Evolutionary conservation across 108 stramenopile genomes (phyloP).

Genomic region (Skeletonema menzelii): DNA sequence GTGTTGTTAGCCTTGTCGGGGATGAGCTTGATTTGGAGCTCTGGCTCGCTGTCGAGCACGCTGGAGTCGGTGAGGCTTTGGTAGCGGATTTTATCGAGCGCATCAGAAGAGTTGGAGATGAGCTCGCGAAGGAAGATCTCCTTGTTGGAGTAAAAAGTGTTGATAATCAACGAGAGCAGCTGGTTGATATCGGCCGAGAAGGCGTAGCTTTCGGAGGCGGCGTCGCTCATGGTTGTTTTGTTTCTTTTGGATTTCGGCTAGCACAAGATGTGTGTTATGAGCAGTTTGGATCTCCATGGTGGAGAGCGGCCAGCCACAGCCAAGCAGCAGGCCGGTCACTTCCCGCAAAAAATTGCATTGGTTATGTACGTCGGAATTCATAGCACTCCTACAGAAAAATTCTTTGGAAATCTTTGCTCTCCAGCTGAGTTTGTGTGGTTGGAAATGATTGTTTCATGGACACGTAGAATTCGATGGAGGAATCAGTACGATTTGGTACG

Average conservation of each 20-base stretch:
- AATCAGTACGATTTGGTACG: too few relatives aligned
- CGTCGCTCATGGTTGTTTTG: conserved; percentile 39
- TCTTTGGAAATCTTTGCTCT: background rate
- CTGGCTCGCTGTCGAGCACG: conserved; percentile 94
- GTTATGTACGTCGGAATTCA: background rate
- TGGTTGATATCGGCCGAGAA: conserved; percentile 99
- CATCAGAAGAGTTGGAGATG: conserved; percentile 97
- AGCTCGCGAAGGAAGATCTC: conserved; percentile 99
- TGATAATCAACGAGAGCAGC: conserved; percentile 98
- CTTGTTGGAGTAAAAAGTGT: conserved; percentile 99
- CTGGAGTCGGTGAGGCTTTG: conserved; percentile 93
- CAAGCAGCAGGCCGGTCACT: background rate
- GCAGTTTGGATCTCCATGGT: background rate
- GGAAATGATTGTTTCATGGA: too few relatives aligned
- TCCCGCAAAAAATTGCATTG: background rate
- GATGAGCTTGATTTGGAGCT: conserved; percentile 97
- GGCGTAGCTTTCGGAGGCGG: conserved; percentile 96
- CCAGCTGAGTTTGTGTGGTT: too few relatives aligned
- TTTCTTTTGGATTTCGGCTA: too few relatives aligned
- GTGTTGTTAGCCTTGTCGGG: conserved; percentile 99
- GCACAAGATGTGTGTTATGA: background rate
- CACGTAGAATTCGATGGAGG: too few relatives aligned
- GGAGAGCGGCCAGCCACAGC: background rate
- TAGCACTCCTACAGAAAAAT: background rate
- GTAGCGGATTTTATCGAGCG: conserved; percentile 99